phyloP scores from a whole-genome alignment of 23 red algal species.

The Gracilariopsis chorda region DNA sequence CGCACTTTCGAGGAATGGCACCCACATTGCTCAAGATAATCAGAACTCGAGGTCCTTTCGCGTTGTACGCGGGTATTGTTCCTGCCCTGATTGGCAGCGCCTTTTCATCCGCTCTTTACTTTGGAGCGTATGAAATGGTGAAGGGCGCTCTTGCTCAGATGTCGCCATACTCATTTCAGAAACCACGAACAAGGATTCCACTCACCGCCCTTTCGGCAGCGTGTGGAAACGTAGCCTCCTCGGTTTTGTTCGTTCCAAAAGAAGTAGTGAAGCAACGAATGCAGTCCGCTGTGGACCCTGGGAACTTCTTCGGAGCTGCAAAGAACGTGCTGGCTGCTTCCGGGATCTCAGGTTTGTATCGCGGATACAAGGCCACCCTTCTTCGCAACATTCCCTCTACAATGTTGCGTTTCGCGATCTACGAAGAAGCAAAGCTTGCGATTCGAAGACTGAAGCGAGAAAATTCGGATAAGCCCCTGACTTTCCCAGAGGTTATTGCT shows the following conservation, averaged over 20 bases:
- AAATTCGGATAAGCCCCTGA: not conserved
- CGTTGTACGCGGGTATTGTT: constrained; percentile 77
- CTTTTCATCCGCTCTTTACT: constrained; percentile 84
- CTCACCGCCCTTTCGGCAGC: constrained; percentile 77
- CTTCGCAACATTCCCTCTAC: constrained; percentile 82
- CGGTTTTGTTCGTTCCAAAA: constrained; percentile 90
- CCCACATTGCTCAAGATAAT: constrained; percentile 32
- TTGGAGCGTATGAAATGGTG: constrained; percentile 81
- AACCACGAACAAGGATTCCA: constrained; percentile 1
- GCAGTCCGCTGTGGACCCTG: constrained; percentile 50
- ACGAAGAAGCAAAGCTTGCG: constrained; percentile 84
- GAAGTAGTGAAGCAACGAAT: constrained; percentile 96
- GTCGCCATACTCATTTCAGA: not conserved
- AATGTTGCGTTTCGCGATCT: constrained; percentile 84
- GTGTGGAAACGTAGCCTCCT: constrained; percentile 86
- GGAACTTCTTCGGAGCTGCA: constrained; percentile 48
- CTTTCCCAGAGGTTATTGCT: constrained; percentile 54
- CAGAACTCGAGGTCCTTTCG: constrained; percentile 40
- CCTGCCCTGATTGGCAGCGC: constrained; percentile 80
- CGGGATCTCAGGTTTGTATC: constrained; percentile 70
- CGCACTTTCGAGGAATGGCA: constrained; percentile 19
- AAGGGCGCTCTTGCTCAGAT: not conserved
- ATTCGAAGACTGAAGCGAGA: constrained; percentile 10
- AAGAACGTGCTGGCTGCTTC: constrained; percentile 5
- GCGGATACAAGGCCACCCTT: constrained; percentile 82